These are phyloP conservation scores for Schwanniomyces vanrijiae DNA, from an alignment of 805 yeast species.

Conservation along the genomic window DNA sequence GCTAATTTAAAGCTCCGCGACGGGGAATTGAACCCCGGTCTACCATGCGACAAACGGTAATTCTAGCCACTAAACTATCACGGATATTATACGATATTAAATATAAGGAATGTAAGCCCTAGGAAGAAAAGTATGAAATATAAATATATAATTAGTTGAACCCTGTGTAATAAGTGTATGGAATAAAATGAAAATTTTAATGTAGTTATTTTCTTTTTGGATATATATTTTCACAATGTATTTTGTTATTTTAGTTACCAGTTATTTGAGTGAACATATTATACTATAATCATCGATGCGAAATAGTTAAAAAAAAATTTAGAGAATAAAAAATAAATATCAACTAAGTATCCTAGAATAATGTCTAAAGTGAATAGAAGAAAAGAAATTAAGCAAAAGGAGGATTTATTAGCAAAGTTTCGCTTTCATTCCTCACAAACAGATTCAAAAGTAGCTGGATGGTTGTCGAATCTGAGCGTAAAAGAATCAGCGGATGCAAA, in stretches of 20 bases:
- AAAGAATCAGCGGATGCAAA: background rate
- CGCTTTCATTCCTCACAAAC: slow-evolving; percentile 42
- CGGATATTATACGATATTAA: too few relatives aligned
- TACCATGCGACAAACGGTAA: slow-evolving; percentile 1
- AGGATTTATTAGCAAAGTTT: slow-evolving; percentile 46
- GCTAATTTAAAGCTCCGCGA: background rate
- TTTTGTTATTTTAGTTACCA: too few relatives aligned
- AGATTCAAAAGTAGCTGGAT: slow-evolving; percentile 34
- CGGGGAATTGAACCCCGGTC: slow-evolving; percentile 1
- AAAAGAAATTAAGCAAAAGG: slow-evolving; percentile 46
- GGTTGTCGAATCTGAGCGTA: slow-evolving; percentile 27
- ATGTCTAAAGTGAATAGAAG: slow-evolving; percentile 24
- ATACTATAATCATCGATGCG: too few relatives aligned
- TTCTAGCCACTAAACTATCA: background rate
- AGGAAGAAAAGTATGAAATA: too few relatives aligned
- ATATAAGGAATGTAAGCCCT: too few relatives aligned
- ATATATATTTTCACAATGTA: too few relatives aligned
- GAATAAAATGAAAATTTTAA: too few relatives aligned
- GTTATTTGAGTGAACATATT: too few relatives aligned
- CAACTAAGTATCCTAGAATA: background rate
- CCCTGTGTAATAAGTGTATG: too few relatives aligned
- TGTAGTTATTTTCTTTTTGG: too few relatives aligned
- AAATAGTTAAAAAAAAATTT: background rate
- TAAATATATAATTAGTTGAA: too few relatives aligned
- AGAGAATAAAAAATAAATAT: background rate